Conservation (phyloP, 129 eudicot species). For the Calendula officinalis region DNA sequence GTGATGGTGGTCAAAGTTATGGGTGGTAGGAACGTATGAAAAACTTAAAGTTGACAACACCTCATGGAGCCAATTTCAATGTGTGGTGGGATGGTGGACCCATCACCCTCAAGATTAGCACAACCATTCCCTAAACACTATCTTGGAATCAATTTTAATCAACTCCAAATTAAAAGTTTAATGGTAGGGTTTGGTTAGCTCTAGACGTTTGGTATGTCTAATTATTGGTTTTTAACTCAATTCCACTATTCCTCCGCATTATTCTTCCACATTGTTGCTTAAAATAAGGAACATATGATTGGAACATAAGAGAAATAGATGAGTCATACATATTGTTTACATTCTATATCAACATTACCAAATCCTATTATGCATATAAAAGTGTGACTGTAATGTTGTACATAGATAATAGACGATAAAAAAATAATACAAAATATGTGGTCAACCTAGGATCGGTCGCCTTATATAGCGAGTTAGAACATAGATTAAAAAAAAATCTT, state of each 20-base stretch:
- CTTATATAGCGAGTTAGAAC: too few species aligned
- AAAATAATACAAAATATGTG: not conserved
- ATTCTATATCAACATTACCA: not conserved
- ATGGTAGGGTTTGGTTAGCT: conserved; percentile 24
- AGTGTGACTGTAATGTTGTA: not conserved
- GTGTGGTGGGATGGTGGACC: conserved; percentile 28
- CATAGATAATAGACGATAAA: not conserved
- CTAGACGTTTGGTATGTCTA: conserved; percentile 15
- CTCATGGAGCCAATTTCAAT: conserved; percentile 20
- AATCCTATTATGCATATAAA: too few species aligned
- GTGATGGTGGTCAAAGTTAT: conserved; percentile 12
- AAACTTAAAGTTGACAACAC: conserved; percentile 32
- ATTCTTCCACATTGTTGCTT: not conserved
- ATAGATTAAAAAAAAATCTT: too few species aligned
- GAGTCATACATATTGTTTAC: conserved; percentile 6
- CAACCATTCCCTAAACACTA: conserved; percentile 29
- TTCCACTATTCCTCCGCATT: not conserved
- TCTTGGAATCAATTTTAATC: conserved; percentile 3
- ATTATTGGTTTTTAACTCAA: conserved; percentile 15
- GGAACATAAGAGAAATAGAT: not conserved
- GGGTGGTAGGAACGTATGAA: conserved; percentile 33
- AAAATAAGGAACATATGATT: not conserved
- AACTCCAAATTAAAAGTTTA: conserved; percentile 7
- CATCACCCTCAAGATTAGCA: conserved; percentile 26
- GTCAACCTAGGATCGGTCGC: too few species aligned